Evolutionary conservation across 768 basidiomycete genomes (phyloP).

Genomic region (Trametes cubensis): DNA sequence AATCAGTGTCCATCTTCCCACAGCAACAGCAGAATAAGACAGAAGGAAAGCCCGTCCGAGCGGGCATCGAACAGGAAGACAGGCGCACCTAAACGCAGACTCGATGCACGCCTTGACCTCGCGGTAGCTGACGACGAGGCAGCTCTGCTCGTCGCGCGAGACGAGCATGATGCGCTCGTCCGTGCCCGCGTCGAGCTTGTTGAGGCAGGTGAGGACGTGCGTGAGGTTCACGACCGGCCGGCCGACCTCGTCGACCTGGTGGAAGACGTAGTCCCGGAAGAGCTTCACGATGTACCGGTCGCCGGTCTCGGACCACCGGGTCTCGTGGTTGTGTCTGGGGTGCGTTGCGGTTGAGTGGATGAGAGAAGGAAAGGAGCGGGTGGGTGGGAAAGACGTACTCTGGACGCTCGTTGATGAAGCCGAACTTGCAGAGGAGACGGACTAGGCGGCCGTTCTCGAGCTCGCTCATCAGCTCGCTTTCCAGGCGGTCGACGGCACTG

Average conservation of each 20-base stretch:
- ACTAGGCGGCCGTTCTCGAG: slow-evolving; percentile 94
- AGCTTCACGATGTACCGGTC: slow-evolving; percentile 98
- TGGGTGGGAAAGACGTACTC: slow-evolving; percentile 64
- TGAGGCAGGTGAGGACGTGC: slow-evolving; percentile 90
- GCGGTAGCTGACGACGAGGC: slow-evolving; percentile 90
- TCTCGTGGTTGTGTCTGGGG: slow-evolving; percentile 61
- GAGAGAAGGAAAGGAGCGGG: neutral
- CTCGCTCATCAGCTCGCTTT: slow-evolving; percentile 83
- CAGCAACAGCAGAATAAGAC: neutral
- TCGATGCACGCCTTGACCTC: slow-evolving; percentile 88
- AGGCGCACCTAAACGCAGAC: slow-evolving; percentile 75
- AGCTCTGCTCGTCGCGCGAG: slow-evolving; percentile 93
- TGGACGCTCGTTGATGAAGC: slow-evolving; percentile 99
- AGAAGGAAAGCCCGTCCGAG: too few relatives aligned
- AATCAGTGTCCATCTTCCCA: neutral
- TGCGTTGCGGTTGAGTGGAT: slow-evolving; percentile 27
- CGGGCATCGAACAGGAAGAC: neutral
- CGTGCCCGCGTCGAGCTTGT: slow-evolving; percentile 94
- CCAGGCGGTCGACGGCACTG: slow-evolving; percentile 81
- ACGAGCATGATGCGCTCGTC: slow-evolving; percentile 96
- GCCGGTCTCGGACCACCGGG: slow-evolving; percentile 97
- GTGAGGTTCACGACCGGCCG: slow-evolving; percentile 87
- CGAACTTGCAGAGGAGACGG: slow-evolving; percentile 88
- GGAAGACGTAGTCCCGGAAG: slow-evolving; percentile 98
- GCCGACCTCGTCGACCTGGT: slow-evolving; percentile 91